Evolutionary conservation across 305 asterid species (phyloP), one percentile per base, ranked within the genome.

Genomic region (Striga hermonthica): DNA sequence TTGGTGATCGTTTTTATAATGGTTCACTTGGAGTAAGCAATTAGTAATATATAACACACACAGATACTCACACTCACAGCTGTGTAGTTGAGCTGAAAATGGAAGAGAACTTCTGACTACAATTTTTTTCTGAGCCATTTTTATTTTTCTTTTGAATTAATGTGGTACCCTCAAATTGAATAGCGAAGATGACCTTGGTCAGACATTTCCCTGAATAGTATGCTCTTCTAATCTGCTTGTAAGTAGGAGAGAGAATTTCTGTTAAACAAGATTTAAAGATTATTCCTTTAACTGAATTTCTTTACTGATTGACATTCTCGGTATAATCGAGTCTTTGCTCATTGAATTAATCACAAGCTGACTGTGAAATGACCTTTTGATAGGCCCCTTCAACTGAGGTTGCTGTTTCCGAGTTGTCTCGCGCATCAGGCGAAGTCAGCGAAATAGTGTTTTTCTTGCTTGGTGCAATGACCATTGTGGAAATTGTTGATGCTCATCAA

Each of bases 391-490:
- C 99, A 59, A 83, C 90, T 50, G 95, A 90, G 60, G 74, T 82
- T 72, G 99, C 89, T 78, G 88, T 93, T 78, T 75, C 99, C 64
- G 91, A 90, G 84, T 76, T 93, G 79, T 86, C 99, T 53, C 97
- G 79, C 77, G 97, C 97, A 72, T 90, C 99, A 62, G 95, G 86
- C 57, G 97, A 93, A 74, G 95, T 88, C 37, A 93, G 99, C 75
- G 99, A 93, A 78, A 90, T 93, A 57, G 97, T 93, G 62, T 90
- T 93, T 75, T 93, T 93, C 79, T 64, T 93, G 83, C 92, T 93
- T 50, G 97, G 99, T 75, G 99, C 99, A 43, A 93, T 93, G 97
- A 90, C 99, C 60, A 88, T 90, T 49, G 99, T 93, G 52, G 99
- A 93, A 89, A 93, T 93, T 67, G 83, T 90, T 62, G 99, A 93